These are phyloP conservation scores for Fusarium illudens DNA, from an alignment of 2,329 filamentous ascomycete genomes.

Conservation along the genomic window DNA sequence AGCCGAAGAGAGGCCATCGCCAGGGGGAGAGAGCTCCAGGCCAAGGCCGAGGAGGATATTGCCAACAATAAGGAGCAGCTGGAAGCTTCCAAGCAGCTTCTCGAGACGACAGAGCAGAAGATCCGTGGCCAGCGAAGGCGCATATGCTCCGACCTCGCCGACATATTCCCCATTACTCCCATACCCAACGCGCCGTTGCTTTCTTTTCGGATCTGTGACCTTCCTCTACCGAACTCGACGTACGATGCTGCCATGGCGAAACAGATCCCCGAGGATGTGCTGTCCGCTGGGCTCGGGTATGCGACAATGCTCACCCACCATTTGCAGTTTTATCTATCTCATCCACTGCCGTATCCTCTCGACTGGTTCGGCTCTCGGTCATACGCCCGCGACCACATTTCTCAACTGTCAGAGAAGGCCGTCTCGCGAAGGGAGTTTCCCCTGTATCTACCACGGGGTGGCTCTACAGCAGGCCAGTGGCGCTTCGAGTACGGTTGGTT, in stretches of 20 bases:
- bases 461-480: conserved; percentile 76
- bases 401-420: conserved; percentile 58
- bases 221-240: conserved; percentile 81
- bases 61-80: conserved; percentile 68
- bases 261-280: conserved; percentile 69
- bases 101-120: conserved; percentile 67
- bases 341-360: conserved; percentile 83
- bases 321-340: conserved; percentile 82
- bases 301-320: conserved; percentile 78
- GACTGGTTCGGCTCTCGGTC: conserved; percentile 76
- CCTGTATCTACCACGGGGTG: conserved; percentile 71
- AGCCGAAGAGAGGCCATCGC: conserved; percentile 73
- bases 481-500: conserved; percentile 97
- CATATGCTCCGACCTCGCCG: conserved; percentile 82
- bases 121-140: conserved; percentile 88
- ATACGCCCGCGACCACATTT: conserved; percentile 79
- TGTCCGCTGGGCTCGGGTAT: conserved; percentile 84
- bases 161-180: conserved; percentile 83
- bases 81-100: conserved; percentile 60
- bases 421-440: conserved; percentile 76
- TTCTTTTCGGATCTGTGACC: conserved; percentile 82
- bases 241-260: conserved; percentile 64
- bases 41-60: conserved; percentile 67
- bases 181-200: conserved; percentile 65
- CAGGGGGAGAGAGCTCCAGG: conserved; percentile 67